Conservation (phyloP, 352 stramenopile species). For the Plasmopara muralis region DNA sequence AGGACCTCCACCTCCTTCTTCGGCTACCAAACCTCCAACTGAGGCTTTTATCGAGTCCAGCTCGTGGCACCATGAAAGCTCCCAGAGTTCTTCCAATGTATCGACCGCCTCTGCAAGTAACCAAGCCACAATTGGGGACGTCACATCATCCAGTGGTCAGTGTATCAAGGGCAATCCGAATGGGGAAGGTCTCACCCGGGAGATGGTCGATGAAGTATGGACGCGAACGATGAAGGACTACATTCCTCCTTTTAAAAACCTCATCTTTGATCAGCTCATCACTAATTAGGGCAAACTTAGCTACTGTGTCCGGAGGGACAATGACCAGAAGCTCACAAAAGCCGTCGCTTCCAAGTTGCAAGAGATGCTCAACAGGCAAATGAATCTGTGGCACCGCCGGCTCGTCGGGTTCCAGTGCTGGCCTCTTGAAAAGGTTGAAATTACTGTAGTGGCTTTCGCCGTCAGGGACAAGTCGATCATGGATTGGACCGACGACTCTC, state of each 20-base stretch:
- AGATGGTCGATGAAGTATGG: constrained; percentile 5
- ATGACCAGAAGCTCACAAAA: constrained; percentile 5
- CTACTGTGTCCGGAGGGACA: constrained; percentile 7
- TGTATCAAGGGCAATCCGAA: constrained; percentile 7
- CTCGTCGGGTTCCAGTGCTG: constrained; percentile 9
- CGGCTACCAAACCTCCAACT: neutral
- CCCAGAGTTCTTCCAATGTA: neutral
- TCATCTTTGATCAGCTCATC: constrained; percentile 12
- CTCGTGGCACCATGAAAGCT: neutral
- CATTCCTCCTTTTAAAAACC: constrained; percentile 4
- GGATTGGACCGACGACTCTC: constrained; percentile 33
- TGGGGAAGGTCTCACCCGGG: neutral
- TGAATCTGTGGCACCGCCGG: constrained; percentile 5
- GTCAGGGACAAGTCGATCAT: constrained; percentile 29
- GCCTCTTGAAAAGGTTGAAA: constrained; percentile 18
- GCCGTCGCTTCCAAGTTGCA: constrained; percentile 9
- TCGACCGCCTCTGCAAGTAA: neutral
- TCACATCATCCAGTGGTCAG: neutral
- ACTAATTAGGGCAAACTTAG: constrained; percentile 3
- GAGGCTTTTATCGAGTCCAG: neutral
- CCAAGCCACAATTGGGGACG: constrained; percentile 5
- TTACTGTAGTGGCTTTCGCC: constrained; percentile 30
- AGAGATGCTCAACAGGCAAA: constrained; percentile 4
- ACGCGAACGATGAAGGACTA: constrained; percentile 6
- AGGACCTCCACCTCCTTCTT: neutral